Percentiles rank a stretch among this genome's conserved stretches.
Conservation (phyloP, 2,329 filamentous ascomycete species). For the Magnaporthales sp. region DNA sequence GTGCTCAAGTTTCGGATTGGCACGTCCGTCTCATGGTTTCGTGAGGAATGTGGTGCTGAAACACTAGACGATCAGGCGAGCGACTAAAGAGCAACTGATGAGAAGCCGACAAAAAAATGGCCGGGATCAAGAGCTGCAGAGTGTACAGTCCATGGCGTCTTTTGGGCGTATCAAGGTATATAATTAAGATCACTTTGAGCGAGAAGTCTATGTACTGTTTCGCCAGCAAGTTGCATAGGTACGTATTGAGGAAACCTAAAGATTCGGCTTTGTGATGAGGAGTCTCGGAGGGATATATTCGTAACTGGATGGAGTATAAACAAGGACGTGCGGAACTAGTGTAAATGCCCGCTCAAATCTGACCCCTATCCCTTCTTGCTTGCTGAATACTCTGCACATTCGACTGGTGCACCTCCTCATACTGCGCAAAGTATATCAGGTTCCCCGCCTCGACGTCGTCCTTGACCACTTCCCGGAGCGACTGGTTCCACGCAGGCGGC, state of each 20-base stretch:
- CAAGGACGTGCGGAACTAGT: not conserved
- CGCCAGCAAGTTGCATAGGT: not conserved
- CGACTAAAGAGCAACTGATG: not conserved
- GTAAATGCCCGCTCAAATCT: not conserved
- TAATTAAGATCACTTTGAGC: not conserved
- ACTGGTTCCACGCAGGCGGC: not conserved
- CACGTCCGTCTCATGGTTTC: not conserved
- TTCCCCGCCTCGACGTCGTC: not conserved
- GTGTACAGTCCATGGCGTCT: not conserved
- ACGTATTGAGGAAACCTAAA: not conserved
- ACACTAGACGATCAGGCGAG: not conserved
- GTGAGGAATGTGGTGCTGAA: not conserved
- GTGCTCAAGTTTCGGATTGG: not conserved
- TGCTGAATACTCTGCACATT: not conserved
- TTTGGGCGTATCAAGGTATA: not conserved
- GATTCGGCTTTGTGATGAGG: not conserved
- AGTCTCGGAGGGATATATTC: not conserved
- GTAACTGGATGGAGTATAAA: not conserved
- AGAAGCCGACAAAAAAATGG: not conserved
- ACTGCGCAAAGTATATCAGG: not conserved
- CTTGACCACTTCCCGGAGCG: not conserved
- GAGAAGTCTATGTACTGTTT: not conserved
- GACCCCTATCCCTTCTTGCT: not conserved
- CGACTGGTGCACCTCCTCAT: not conserved
- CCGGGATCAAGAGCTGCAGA: not conserved